Evolutionary conservation across 345 rosid genomes (phyloP).

Genomic region (Microthlaspi erraticum): DNA sequence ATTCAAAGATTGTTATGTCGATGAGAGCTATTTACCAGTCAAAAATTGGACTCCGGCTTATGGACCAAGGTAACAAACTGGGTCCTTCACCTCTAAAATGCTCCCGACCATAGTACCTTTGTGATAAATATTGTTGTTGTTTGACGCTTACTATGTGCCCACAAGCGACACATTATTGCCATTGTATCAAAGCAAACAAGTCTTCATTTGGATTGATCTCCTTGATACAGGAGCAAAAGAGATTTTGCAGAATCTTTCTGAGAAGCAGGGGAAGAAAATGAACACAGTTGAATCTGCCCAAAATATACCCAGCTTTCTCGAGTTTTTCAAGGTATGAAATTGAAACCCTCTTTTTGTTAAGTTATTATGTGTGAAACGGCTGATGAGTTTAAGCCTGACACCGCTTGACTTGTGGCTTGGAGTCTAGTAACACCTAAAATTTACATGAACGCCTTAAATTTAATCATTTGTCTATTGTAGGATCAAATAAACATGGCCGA

Average conservation of each 20-base stretch:
- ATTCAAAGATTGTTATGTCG: slow-evolving; percentile 87
- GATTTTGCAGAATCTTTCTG: slow-evolving; percentile 76
- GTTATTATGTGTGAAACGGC: slow-evolving; percentile 9
- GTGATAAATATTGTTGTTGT: slow-evolving; percentile 13
- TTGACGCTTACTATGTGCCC: not conserved
- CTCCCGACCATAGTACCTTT: not conserved
- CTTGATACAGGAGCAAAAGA: slow-evolving; percentile 81
- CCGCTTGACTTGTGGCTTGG: slow-evolving; percentile 14
- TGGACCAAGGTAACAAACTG: slow-evolving; percentile 69
- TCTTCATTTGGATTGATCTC: slow-evolving; percentile 31
- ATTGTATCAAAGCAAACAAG: slow-evolving; percentile 9
- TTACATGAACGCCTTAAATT: slow-evolving; percentile 9
- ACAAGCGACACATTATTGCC: slow-evolving; percentile 22
- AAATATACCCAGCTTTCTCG: slow-evolving; percentile 79
- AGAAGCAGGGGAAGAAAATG: slow-evolving; percentile 92
- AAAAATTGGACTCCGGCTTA: slow-evolving; percentile 82
- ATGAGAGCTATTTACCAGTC: slow-evolving; percentile 98
- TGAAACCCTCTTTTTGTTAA: not conserved
- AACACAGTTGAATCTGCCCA: slow-evolving; percentile 76
- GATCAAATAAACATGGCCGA: slow-evolving; percentile 93
- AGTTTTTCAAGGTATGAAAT: slow-evolving; percentile 70
- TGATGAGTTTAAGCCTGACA: slow-evolving; percentile 14
- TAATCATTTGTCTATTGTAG: slow-evolving; percentile 51
- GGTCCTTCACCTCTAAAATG: slow-evolving; percentile 3
- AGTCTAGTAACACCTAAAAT: slow-evolving; percentile 11